These are phyloP conservation scores for Candida anglica DNA, from an alignment of 805 yeast genomes.

Conservation along the genomic window DNA sequence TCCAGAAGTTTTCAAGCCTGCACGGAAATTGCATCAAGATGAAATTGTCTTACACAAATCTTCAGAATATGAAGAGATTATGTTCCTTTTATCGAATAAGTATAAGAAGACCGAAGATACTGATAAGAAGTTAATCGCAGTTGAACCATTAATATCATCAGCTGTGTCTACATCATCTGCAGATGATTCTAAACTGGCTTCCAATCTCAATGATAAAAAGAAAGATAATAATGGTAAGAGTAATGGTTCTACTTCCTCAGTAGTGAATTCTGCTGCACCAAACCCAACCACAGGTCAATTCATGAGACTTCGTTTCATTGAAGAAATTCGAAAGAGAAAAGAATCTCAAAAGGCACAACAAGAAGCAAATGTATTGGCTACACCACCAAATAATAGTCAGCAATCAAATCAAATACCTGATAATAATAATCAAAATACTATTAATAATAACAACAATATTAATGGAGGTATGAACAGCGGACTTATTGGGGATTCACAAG, in stretches of 20 bases:
- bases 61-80: constrained; percentile 81
- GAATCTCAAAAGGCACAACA: constrained; percentile 40
- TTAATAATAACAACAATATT: constrained; percentile 23
- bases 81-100: constrained; percentile 49
- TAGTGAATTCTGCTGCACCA: constrained; percentile 11
- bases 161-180: constrained; percentile 1
- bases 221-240: constrained; percentile 26
- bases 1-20: constrained; percentile 23
- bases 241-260: constrained; percentile 8
- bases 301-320: constrained; percentile 82
- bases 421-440: constrained; percentile 31
- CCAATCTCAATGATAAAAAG: constrained; percentile 12
- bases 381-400: constrained; percentile 23
- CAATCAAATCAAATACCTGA: constrained; percentile 49
- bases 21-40: constrained; percentile 39
- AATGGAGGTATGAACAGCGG: constrained; percentile 5
- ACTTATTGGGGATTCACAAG: no score
- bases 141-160: constrained; percentile 19
- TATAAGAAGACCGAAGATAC: constrained; percentile 35
- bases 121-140: constrained; percentile 37
- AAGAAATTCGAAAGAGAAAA: constrained; percentile 72
- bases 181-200: constrained; percentile 11
- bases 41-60: constrained; percentile 58
- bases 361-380: constrained; percentile 38
- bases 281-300: constrained; percentile 57